Base-by-base conservation (phyloP, 345 rosid genomes). In the Salix viminalis region DNA sequence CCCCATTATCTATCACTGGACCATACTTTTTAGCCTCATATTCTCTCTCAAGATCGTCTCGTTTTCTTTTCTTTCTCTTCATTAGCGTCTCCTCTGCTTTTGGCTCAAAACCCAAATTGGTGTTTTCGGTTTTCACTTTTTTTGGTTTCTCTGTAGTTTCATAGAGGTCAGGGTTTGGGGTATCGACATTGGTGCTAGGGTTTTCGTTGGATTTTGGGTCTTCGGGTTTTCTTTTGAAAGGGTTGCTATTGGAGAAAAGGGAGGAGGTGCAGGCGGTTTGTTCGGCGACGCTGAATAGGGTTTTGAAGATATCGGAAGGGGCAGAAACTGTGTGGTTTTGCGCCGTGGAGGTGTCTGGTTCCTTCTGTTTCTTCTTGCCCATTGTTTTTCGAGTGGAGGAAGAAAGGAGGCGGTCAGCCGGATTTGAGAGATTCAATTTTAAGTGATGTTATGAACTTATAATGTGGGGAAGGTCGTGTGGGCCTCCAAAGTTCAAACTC, bases 11-110 rank as follows among this genome's bases (percentile, higher is more conserved):
- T 0, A 77, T 28, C 13, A 50, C 82, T 23, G 30, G 61, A 21
- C 97, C 99, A 42, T 94, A 92, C 84, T 81, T 92, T 76, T 79
- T 86, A 79, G 76, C 84, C 88, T 92, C 97, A 76, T 96, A 96
- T 5, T 84, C 91, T 19, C 70, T 82, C 94, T 96, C 99, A 26
- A 92, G 75, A 77, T 94, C 99, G 77, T 94, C 98, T 76, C 97
- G 89, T 84, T 92, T 96, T 85, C 98, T 91, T 73, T 96, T 94
- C 87, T 87, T 92, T 81, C 72, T 87, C 84, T 77, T 86, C 67
- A 76, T 82, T 58, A 23, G 0, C 62, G 21, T 77, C 46, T 10
- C 36, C 62, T 65, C 58, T 32, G 7, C 14, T 11, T 34, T 30
- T 2, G 71, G 28, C 28, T 70, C 75, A 9, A 41, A 34, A 30